These are phyloP conservation scores for Colletotrichum sp. DNA, from an alignment of 2,329 filamentous ascomycete species.

Conservation along the genomic window DNA sequence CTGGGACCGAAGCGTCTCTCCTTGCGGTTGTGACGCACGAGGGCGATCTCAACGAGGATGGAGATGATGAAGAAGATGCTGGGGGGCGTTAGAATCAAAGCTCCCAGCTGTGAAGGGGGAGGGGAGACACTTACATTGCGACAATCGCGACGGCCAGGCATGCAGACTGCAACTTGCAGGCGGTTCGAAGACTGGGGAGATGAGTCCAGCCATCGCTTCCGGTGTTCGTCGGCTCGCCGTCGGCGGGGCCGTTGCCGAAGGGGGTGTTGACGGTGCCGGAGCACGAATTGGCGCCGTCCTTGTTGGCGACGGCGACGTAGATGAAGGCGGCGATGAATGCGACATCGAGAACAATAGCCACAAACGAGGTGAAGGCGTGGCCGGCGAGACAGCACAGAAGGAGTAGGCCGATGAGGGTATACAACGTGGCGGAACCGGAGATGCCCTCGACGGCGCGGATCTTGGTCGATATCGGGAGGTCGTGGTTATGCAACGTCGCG, in stretches of 20 bases:
- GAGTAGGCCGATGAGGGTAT: conserved; percentile 73
- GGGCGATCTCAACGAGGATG: conserved; percentile 68
- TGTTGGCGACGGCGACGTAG: conserved; percentile 79
- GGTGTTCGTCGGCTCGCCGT: conserved; percentile 49
- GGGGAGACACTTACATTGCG: conserved; percentile 60
- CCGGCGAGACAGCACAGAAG: conserved; percentile 83
- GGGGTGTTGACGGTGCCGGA: conserved; percentile 63
- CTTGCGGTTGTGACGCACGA: conserved; percentile 74
- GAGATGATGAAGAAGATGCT: conserved; percentile 79
- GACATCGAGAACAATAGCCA: conserved; percentile 78
- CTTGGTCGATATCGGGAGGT: conserved; percentile 65
- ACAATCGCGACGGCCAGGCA: conserved; percentile 80
- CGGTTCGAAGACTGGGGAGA: conserved; percentile 52
- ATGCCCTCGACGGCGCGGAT: conserved; percentile 80
- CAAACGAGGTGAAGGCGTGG: conserved; percentile 70
- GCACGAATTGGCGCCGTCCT: conserved; percentile 71
- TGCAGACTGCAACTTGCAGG: conserved; percentile 79
- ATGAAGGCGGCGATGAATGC: conserved; percentile 79
- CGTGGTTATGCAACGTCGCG: conserved; percentile 69
- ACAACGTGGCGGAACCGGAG: conserved; percentile 74
- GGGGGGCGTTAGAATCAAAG: background rate
- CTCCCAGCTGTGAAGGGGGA: background rate
- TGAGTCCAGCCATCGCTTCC: conserved; percentile 53
- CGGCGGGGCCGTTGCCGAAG: conserved; percentile 67
- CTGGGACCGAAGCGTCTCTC: conserved; percentile 71